Conservation (phyloP, 768 basidiomycete genomes). For the Russula griseocarnosa region DNA sequence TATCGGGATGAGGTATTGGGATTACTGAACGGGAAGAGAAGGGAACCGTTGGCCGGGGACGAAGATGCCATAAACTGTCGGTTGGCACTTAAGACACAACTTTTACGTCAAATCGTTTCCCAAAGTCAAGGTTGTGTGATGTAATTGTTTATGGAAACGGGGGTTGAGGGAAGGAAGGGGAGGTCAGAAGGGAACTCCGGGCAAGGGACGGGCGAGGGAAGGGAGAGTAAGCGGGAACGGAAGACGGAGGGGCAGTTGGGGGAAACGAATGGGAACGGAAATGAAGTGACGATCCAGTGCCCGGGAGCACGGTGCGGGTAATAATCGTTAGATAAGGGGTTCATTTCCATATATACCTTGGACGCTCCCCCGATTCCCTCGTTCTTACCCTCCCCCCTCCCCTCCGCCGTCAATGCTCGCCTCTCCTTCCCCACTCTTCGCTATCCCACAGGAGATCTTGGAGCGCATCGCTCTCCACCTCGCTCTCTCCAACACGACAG, state of each 20-base stretch:
- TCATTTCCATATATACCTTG: slow-evolving; percentile 21
- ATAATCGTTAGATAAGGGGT: background rate
- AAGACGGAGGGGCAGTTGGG: slow-evolving; percentile 1
- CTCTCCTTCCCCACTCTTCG: slow-evolving; percentile 16
- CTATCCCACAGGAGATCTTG: slow-evolving; percentile 45
- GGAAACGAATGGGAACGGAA: slow-evolving; percentile 15
- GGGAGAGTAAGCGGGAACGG: slow-evolving; percentile 11
- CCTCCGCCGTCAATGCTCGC: slow-evolving; percentile 6
- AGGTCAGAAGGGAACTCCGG: slow-evolving; percentile 5
- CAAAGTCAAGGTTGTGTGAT: slow-evolving; percentile 4
- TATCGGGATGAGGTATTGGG: slow-evolving; percentile 2
- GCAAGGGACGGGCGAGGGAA: slow-evolving; percentile 6
- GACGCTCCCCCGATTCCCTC: slow-evolving; percentile 17
- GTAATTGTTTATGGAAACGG: slow-evolving; percentile 16
- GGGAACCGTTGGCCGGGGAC: slow-evolving; percentile 1
- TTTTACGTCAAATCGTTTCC: slow-evolving; percentile 21
- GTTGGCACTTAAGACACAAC: slow-evolving; percentile 4
- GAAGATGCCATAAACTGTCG: slow-evolving; percentile 18
- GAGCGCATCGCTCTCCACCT: slow-evolving; percentile 51
- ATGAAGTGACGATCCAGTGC: slow-evolving; percentile 9
- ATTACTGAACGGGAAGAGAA: background rate
- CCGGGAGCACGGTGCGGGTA: background rate
- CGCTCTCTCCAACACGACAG: slow-evolving; percentile 39
- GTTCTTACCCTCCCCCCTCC: background rate
- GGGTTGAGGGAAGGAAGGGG: slow-evolving; percentile 13